A percentile compares a stretch with the other conserved stretches of the same genome.
Conservation (phyloP, 805 yeast genomes). For the Zygosaccharomyces gambellarensis region DNA sequence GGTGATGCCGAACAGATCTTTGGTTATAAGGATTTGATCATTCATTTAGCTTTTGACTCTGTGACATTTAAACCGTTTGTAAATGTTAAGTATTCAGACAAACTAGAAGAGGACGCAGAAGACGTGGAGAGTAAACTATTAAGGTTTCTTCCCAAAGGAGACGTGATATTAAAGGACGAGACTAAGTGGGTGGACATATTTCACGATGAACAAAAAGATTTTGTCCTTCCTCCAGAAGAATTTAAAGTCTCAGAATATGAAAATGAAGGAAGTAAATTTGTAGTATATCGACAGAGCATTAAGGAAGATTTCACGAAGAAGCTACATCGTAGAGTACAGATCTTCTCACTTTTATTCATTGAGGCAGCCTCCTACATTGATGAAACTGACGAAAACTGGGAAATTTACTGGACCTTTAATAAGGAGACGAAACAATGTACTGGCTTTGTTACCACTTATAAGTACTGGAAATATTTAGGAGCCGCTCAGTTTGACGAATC, state of each 20-base stretch:
- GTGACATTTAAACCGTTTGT: conserved; percentile 69
- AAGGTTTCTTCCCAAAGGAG: conserved; percentile 54
- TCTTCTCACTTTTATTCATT: conserved; percentile 75
- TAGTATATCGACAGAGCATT: conserved; percentile 44
- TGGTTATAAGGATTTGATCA: conserved; percentile 69
- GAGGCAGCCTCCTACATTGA: conserved; percentile 94
- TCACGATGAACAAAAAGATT: conserved; percentile 43
- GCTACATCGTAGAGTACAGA: conserved; percentile 66
- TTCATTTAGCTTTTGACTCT: conserved; percentile 69
- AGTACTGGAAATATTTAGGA: conserved; percentile 72
- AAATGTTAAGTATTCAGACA: conserved; percentile 50
- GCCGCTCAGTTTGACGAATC: conserved; percentile 44
- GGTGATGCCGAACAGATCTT: conserved; percentile 87
- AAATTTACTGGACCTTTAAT: conserved; percentile 52
- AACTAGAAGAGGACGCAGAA: conserved; percentile 51
- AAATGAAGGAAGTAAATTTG: conserved; percentile 39
- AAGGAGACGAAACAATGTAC: conserved; percentile 43
- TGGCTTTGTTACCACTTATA: conserved; percentile 81
- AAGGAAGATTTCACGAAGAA: conserved; percentile 37
- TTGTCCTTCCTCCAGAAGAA: conserved; percentile 40
- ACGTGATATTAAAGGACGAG: conserved; percentile 60
- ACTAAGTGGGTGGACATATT: conserved; percentile 57
- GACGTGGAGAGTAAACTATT: conserved; percentile 54
- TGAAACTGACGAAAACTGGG: conserved; percentile 72
- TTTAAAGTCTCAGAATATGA: conserved; percentile 32